A percentile compares a stretch with the other conserved stretches of the same genome.
Conservation (phyloP, 2,329 filamentous ascomycete species). For the Stemphylium lycopersici region DNA sequence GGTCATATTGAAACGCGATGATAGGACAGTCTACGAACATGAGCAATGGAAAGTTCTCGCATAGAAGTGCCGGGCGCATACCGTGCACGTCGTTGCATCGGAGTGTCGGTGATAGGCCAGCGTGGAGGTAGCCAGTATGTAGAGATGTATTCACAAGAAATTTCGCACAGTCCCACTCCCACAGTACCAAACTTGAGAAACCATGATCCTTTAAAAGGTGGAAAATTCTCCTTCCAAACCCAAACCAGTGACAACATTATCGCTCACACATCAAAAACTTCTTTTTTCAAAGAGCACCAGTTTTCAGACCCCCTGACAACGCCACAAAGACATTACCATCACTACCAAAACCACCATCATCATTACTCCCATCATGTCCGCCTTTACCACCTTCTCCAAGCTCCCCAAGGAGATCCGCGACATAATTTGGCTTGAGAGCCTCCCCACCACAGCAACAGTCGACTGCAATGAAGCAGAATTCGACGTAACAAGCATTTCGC, state of each 20-base stretch:
- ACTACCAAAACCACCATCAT: not conserved
- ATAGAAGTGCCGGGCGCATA: too few relatives aligned
- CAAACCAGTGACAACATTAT: not conserved
- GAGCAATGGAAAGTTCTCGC: too few relatives aligned
- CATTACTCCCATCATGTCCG: not conserved
- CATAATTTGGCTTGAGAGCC: conserved; percentile 4
- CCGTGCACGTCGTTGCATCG: too few relatives aligned
- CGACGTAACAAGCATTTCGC: conserved; percentile 11
- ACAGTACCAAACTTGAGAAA: not conserved
- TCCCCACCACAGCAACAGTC: conserved; percentile 3
- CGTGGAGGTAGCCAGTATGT: too few relatives aligned
- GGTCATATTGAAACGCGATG: too few relatives aligned
- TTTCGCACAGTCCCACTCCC: not conserved
- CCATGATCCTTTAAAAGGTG: not conserved
- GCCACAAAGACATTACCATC: not conserved
- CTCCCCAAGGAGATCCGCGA: conserved; percentile 6
- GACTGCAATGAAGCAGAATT: conserved; percentile 11
- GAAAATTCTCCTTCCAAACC: not conserved
- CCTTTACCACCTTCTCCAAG: conserved; percentile 2
- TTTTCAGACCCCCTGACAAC: not conserved
- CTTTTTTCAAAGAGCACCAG: not conserved
- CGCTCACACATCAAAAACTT: not conserved
- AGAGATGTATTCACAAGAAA: not conserved
- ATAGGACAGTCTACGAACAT: too few relatives aligned
- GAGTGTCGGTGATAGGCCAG: not conserved